Evolutionary conservation across 2,329 filamentous ascomycete species (phyloP).

Genomic region (Hymenoscyphus occultus): DNA sequence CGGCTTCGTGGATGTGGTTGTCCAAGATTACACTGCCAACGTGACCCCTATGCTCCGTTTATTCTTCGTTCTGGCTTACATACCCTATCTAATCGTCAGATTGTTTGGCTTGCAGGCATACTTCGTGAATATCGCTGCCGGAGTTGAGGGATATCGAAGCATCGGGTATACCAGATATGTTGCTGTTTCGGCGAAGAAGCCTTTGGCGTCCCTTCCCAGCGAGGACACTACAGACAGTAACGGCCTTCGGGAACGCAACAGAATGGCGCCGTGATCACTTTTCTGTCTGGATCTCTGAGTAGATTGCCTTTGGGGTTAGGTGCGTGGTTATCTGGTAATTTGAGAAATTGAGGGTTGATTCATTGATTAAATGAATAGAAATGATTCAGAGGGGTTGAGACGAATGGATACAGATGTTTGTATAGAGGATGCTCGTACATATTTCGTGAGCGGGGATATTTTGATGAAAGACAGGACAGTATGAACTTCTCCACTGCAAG

Average conservation of each 20-base stretch:
- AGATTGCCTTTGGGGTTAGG: no score
- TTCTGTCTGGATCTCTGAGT: no score
- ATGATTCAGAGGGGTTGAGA: no score
- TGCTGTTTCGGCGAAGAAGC: conserved; percentile 39
- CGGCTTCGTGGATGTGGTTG: conserved; percentile 40
- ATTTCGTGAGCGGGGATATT: no score
- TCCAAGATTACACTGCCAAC: conserved; percentile 45
- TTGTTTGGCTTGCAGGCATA: conserved; percentile 43
- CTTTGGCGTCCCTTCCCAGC: conserved; percentile 14
- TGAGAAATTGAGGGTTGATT: no score
- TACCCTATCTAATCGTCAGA: conserved; percentile 46
- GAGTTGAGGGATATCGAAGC: conserved; percentile 30
- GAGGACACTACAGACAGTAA: background rate
- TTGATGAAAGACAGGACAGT: no score
- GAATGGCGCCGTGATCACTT: no score
- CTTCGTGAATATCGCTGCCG: conserved; percentile 50
- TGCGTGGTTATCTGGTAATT: no score
- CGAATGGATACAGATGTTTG: no score
- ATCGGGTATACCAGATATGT: conserved; percentile 30
- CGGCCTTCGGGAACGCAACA: background rate
- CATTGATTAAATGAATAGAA: no score
- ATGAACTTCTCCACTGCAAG: no score
- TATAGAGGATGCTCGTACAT: no score
- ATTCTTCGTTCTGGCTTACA: conserved; percentile 45
- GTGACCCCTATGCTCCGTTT: conserved; percentile 48